Percentiles rank a stretch among this genome's conserved stretches.
Evolutionary conservation across 2,329 filamentous ascomycete genomes (phyloP).

Genomic region (Curvularia verruculosa): DNA sequence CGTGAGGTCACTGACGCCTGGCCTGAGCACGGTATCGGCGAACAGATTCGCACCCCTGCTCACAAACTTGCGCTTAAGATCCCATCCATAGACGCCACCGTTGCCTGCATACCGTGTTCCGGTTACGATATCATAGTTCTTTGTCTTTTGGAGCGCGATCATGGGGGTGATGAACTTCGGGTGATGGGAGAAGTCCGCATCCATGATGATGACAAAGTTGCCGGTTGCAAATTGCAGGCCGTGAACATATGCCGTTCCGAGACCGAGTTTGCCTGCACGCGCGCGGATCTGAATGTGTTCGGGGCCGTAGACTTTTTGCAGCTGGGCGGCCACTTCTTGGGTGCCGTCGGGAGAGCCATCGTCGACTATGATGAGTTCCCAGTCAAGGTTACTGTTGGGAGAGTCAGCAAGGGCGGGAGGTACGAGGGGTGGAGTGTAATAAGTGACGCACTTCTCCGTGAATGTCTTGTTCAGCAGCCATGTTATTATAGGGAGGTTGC

Average conservation of each 20-base stretch:
- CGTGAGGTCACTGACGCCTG: slow-evolving; percentile 93
- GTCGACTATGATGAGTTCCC: slow-evolving; percentile 98
- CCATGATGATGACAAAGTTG: slow-evolving; percentile 99
- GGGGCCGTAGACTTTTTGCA: slow-evolving; percentile 79
- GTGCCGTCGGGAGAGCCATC: slow-evolving; percentile 97
- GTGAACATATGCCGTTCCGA: slow-evolving; percentile 95
- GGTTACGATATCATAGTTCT: slow-evolving; percentile 93
- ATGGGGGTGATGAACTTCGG: slow-evolving; percentile 98
- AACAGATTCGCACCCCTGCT: slow-evolving; percentile 91
- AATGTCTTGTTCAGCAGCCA: slow-evolving; percentile 95
- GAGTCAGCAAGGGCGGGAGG: background rate
- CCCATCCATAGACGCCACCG: slow-evolving; percentile 91
- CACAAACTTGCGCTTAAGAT: slow-evolving; percentile 79
- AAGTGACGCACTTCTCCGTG: slow-evolving; percentile 74
- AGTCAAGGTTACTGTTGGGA: slow-evolving; percentile 77
- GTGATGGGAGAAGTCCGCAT: slow-evolving; percentile 98
- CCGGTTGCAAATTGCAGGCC: slow-evolving; percentile 88
- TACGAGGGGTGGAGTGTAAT: slow-evolving; percentile 3
- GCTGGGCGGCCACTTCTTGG: slow-evolving; percentile 85
- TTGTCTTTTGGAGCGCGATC: slow-evolving; percentile 78
- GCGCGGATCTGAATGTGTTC: slow-evolving; percentile 82
- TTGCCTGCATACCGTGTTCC: slow-evolving; percentile 91
- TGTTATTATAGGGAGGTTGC: slow-evolving; percentile 92
- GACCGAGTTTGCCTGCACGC: slow-evolving; percentile 92
- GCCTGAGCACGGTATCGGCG: slow-evolving; percentile 89